Conservation (phyloP, 306 rosid genomes). For the Vicia villosa region DNA sequence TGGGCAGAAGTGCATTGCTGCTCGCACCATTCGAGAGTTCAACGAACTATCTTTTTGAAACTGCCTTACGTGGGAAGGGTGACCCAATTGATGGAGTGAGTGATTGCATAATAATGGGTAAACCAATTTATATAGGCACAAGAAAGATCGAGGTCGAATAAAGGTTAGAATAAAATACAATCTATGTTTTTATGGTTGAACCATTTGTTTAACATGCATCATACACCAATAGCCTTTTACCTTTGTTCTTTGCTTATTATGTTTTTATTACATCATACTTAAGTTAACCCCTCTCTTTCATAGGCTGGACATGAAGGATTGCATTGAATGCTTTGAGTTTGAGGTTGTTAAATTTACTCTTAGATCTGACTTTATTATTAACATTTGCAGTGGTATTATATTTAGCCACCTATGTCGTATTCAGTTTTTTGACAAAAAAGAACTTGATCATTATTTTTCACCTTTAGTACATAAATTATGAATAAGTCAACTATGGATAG, state of each 20-base stretch:
- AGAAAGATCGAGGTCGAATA: constrained; percentile 86
- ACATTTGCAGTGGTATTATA: no score
- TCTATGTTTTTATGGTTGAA: background rate
- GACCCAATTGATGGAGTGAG: constrained; percentile 88
- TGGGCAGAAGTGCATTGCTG: constrained; percentile 90
- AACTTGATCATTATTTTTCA: no score
- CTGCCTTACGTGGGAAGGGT: constrained; percentile 66
- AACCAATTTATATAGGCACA: constrained; percentile 81
- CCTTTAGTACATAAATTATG: no score
- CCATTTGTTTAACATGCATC: constrained; percentile 23
- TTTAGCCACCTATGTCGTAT: no score
- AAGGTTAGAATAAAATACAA: constrained; percentile 62
- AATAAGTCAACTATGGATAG: no score
- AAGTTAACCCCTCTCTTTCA: constrained; percentile 27
- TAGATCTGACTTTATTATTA: no score
- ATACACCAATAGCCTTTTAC: no score
- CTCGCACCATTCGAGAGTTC: constrained; percentile 93
- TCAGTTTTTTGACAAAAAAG: no score
- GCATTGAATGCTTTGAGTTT: no score
- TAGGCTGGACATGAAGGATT: constrained; percentile 48
- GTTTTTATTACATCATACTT: constrained; percentile 4
- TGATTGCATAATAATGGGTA: constrained; percentile 92
- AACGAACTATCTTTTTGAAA: constrained; percentile 74
- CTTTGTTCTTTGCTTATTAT: background rate
- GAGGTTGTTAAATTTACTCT: no score